Evolutionary conservation across 202 grass and related monocot genomes (phyloP).

Genomic region (Eragrostis tef): DNA sequence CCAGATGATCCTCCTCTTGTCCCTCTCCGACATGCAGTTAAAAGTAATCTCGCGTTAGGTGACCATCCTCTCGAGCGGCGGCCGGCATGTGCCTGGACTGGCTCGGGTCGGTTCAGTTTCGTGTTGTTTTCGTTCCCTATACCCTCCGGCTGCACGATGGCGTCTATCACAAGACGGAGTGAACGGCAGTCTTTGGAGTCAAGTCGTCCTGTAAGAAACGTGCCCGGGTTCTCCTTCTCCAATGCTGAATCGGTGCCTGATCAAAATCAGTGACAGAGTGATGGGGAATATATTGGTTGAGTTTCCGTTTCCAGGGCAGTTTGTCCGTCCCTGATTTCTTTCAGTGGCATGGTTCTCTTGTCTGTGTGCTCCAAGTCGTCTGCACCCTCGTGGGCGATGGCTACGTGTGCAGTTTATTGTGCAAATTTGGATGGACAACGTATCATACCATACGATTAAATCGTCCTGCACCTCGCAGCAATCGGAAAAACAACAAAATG

Average conservation of each 20-base stretch:
- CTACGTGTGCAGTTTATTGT: background rate
- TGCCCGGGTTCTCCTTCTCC: slow-evolving; percentile 11
- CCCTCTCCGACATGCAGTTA: background rate
- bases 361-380: slow-evolving; percentile 1
- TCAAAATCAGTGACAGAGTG: background rate
- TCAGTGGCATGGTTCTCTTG: slow-evolving; percentile 9
- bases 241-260: background rate
- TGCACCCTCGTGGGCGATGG: background rate
- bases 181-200: background rate
- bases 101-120: background rate
- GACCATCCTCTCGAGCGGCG: background rate
- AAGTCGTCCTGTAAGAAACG: background rate
- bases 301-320: too few relatives aligned
- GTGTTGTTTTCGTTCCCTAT: too few relatives aligned
- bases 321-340: background rate
- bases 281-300: slow-evolving; percentile 3
- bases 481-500: background rate
- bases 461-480: background rate
- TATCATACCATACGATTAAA: background rate
- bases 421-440: background rate
- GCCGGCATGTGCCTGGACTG: slow-evolving; percentile 3
- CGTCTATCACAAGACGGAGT: background rate
- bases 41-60: background rate
- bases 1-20: background rate
- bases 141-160: background rate